Percentiles rank a stretch among this genome's conserved stretches.
Evolutionary conservation across 2,329 filamentous ascomycete species (phyloP).

Genomic region (Venturia aucupariae): DNA sequence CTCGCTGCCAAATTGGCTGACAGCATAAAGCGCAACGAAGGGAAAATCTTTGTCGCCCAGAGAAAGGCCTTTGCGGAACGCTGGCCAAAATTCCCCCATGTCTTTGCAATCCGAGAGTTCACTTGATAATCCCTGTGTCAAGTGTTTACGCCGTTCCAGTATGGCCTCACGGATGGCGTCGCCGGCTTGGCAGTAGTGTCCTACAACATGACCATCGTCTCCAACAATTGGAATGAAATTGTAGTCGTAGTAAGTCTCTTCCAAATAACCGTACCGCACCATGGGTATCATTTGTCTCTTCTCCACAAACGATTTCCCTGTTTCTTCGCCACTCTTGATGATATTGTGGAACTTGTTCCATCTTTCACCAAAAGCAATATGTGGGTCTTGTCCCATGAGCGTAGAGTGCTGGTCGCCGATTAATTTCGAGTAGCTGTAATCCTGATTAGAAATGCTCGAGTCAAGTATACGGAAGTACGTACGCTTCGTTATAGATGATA

Average conservation of each 20-base stretch:
- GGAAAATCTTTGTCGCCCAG: not conserved
- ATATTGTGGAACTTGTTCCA: constrained; percentile 11
- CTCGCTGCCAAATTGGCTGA: not conserved
- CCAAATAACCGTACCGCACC: constrained; percentile 12
- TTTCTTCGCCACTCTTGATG: constrained; percentile 2
- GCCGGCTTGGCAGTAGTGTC: not conserved
- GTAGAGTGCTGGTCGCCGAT: constrained; percentile 13
- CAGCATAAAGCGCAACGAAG: not conserved
- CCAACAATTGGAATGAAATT: constrained; percentile 15
- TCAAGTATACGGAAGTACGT: not conserved
- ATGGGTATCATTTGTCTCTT: constrained; percentile 10
- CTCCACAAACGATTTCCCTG: not conserved
- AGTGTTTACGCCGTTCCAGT: not conserved
- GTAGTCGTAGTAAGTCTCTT: constrained; percentile 15
- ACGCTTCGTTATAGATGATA: not conserved
- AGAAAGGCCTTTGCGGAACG: not conserved
- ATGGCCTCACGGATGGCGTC: not conserved
- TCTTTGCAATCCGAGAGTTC: not conserved
- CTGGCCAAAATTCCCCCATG: not conserved
- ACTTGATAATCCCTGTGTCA: too few relatives aligned
- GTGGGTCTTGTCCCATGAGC: constrained; percentile 9
- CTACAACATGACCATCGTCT: constrained; percentile 11
- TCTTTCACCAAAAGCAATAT: not conserved
- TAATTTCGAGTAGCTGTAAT: not conserved
- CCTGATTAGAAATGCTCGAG: not conserved